Base-by-base conservation (phyloP, 441 rosid species). In the Lepidium campestre region DNA sequence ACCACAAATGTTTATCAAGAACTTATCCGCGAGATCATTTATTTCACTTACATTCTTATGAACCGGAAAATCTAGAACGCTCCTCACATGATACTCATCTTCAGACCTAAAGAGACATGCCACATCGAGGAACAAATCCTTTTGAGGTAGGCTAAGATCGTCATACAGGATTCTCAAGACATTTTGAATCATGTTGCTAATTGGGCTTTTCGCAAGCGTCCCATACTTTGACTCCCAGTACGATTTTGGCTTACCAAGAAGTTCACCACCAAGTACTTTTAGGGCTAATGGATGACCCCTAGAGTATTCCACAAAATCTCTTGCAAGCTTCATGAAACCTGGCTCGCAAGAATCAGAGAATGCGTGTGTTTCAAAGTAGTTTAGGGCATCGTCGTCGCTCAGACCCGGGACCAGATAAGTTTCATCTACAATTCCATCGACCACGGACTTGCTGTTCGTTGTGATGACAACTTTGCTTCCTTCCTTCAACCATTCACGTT, bases 381-480 rank as follows among this genome's bases (percentile, higher is more conserved):
- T 12, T 25, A 56, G 37, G 1, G 48, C 64, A 6, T 67, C 57
- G 3, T 5, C 11, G 8, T 67, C 64, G n/a, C 57, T 69, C 18
- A 69, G 44, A 2, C 53, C 44, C 3, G 23, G 42, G 7, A 67
- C 72, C 19, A 22, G 48, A 40, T 78, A 68, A 25, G 17, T 35
- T 10, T 47, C 17, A 10, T 42, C 31, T 3, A 68, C 74, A 45
- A 69, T n/a, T 5, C 40, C 57, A n/a, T 53, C 5, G 1, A 36
- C 4, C 36, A 76, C 35, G 10, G 83, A 59, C 7, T 14, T 42
- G 32, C 77, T 65, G n/a, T 81, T 70, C 1, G 78, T 69, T 1
- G 84, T 68, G 32, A 83, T 50, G 17, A 83, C 19, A 8, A 57
- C 40, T 48, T 70, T 71, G 34, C 86, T 82, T n/a, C 84, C 82